Evolutionary conservation across 1,139 yeast genomes (phyloP).

Genomic region (Magnusiomyces fungicola): DNA sequence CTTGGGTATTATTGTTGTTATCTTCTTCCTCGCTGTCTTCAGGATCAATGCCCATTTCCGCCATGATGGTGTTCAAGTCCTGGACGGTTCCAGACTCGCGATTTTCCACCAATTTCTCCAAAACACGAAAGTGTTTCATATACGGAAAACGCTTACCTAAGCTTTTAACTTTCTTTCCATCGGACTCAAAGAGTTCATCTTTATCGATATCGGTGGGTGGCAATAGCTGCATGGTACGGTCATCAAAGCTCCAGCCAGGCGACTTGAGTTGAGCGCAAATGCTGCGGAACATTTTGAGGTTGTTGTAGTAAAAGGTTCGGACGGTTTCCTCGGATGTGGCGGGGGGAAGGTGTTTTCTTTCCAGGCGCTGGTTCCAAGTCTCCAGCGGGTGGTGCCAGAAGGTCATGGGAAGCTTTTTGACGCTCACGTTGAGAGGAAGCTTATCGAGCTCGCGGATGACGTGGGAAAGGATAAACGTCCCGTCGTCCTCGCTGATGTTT

Average conservation of each 20-base stretch:
- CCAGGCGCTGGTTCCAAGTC: neutral
- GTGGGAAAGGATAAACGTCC: neutral
- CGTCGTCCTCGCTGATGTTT: conserved; percentile 1
- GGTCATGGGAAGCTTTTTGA: neutral
- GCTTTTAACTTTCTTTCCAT: neutral
- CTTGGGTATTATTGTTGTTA: too few species aligned
- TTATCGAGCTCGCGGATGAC: neutral
- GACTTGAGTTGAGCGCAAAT: neutral
- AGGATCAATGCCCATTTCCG: neutral
- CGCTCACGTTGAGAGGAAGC: neutral
- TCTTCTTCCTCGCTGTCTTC: too few species aligned
- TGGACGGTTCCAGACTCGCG: neutral
- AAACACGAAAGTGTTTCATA: neutral
- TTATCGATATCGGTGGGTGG: neutral
- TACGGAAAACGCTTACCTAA: neutral
- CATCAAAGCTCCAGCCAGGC: neutral
- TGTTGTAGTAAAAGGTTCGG: neutral
- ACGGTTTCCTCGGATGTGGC: neutral
- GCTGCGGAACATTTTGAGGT: neutral
- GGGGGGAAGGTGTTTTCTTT: neutral
- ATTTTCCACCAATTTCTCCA: neutral
- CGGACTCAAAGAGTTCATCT: neutral
- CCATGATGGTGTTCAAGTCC: neutral
- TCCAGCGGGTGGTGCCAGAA: neutral
- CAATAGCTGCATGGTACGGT: neutral